Percentiles rank a stretch among this genome's conserved stretches.
These are phyloP conservation scores for Thalia dealbata DNA, from an alignment of 176 grass and related monocot genomes.

Conservation along the genomic window DNA sequence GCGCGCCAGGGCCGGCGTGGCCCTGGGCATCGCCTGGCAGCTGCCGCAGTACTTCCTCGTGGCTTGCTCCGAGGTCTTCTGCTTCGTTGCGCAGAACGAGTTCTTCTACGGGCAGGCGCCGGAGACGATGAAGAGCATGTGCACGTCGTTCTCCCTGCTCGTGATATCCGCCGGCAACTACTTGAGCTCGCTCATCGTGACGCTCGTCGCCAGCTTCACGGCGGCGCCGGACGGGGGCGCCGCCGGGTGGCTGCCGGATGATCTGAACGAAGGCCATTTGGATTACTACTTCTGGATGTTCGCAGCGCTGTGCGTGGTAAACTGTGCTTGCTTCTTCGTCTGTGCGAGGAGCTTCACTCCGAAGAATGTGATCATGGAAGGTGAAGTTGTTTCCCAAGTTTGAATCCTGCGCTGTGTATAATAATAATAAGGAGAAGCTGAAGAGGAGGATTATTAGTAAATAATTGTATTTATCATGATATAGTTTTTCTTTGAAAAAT, in stretches of 20 bases:
- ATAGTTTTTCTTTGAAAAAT: too few relatives aligned
- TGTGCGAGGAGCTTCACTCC: constrained; percentile 50
- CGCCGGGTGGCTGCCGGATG: constrained; percentile 60
- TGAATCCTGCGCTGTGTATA: too few relatives aligned
- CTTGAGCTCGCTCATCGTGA: constrained; percentile 58
- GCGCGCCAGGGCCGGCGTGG: constrained; percentile 13
- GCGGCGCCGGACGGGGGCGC: neutral
- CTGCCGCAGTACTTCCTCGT: constrained; percentile 51
- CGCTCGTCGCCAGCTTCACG: constrained; percentile 32
- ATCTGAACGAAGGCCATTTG: constrained; percentile 60
- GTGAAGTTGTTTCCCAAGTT: too few relatives aligned
- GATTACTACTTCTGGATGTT: constrained; percentile 60
- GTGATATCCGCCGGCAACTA: constrained; percentile 54
- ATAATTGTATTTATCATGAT: too few relatives aligned
- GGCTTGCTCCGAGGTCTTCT: constrained; percentile 52
- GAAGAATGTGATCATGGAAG: constrained; percentile 26
- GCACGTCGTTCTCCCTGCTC: constrained; percentile 55
- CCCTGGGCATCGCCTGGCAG: constrained; percentile 53
- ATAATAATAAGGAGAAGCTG: too few relatives aligned
- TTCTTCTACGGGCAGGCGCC: constrained; percentile 86
- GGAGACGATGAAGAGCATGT: constrained; percentile 76
- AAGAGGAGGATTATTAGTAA: too few relatives aligned
- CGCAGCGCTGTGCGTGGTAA: constrained; percentile 41
- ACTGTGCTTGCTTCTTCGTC: constrained; percentile 35
- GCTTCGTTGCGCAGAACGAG: constrained; percentile 56